A percentile compares a stretch with the other conserved stretches of the same genome.
phyloP scores from a whole-genome alignment of 1,284 basidiomycete species.

The Fomes fomentarius region DNA sequence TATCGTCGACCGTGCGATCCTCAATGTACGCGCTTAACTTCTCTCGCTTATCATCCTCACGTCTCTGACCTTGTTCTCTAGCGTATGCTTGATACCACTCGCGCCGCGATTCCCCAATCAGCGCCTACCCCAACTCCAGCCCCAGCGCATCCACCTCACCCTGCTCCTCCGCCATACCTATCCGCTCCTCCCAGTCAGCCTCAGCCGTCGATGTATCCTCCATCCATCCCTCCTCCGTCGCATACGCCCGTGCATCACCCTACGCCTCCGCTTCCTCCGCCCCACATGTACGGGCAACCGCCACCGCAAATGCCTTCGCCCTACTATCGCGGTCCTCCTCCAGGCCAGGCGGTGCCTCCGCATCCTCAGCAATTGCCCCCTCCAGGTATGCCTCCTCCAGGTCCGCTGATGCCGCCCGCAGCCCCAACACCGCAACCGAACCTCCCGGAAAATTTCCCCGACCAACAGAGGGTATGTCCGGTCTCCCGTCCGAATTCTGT shows the following conservation, averaged over 20 bases:
- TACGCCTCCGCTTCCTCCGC: constrained; percentile 30
- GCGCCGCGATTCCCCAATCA: constrained; percentile 21
- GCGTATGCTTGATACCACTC: constrained; percentile 62
- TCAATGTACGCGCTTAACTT: constrained; percentile 53
- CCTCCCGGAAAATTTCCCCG: constrained; percentile 31
- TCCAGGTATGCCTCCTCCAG: constrained; percentile 29
- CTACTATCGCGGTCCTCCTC: constrained; percentile 47
- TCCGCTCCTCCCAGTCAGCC: constrained; percentile 33
- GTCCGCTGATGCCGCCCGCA: constrained; percentile 23
- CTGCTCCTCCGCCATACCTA: constrained; percentile 36
- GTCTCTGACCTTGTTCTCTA: constrained; percentile 31
- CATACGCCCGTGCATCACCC: constrained; percentile 34
- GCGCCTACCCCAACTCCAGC: constrained; percentile 32
- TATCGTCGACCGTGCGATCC: constrained; percentile 87
- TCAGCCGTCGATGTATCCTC: constrained; percentile 16
- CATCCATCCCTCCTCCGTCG: constrained; percentile 19
- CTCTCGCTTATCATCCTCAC: background rate
- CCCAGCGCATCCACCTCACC: constrained; percentile 27
- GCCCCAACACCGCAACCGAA: constrained; percentile 7
- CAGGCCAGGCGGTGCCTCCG: constrained; percentile 15
- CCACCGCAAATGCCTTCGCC: constrained; percentile 42
- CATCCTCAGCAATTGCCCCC: constrained; percentile 34
- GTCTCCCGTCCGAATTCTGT: constrained; percentile 4
- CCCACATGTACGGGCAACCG: constrained; percentile 29
- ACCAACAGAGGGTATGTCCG: constrained; percentile 23